A percentile compares a stretch with the other conserved stretches of the same genome.
Conservation (phyloP, 225 moss, liverwort and hornwort genomes). For the Thuidium tamariscinum region DNA sequence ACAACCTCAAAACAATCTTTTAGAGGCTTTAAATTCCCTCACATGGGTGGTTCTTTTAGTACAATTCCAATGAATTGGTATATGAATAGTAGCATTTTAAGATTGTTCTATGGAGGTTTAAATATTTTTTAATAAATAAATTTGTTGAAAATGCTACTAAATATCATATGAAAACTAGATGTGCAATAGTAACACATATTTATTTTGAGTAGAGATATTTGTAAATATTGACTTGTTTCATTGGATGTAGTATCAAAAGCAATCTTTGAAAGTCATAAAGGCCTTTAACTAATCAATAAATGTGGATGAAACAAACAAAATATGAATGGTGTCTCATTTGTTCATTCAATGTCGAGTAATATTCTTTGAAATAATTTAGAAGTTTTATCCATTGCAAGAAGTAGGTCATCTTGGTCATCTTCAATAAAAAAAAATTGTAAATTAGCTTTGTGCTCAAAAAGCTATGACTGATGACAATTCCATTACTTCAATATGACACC, state of each 20-base stretch:
- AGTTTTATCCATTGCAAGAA: background rate
- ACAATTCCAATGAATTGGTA: rapidly evolving
- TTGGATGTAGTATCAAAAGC: rapidly evolving
- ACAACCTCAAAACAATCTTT: too few species aligned
- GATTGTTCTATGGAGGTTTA: rapidly evolving
- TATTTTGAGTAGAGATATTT: background rate
- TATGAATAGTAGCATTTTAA: background rate
- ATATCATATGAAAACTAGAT: background rate
- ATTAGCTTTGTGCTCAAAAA: too few species aligned
- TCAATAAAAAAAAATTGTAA: too few species aligned
- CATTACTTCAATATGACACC: too few species aligned
- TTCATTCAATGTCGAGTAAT: background rate
- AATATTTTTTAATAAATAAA: background rate
- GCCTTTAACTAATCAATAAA: background rate
- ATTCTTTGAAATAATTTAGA: background rate
- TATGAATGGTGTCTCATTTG: background rate
- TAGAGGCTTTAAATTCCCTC: too few species aligned
- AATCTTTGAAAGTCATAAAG: background rate
- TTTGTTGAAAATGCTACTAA: rapidly evolving
- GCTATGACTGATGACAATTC: too few species aligned
- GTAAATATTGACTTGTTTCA: rapidly evolving
- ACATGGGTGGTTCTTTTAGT: too few species aligned
- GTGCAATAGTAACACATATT: background rate
- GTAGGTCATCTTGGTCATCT: too few species aligned
- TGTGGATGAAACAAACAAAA: background rate